Percentiles rank a stretch among this genome's conserved stretches.
Evolutionary conservation across 208 protist genomes (phyloP).

Genomic region (Trypanosoma cruzi): DNA sequence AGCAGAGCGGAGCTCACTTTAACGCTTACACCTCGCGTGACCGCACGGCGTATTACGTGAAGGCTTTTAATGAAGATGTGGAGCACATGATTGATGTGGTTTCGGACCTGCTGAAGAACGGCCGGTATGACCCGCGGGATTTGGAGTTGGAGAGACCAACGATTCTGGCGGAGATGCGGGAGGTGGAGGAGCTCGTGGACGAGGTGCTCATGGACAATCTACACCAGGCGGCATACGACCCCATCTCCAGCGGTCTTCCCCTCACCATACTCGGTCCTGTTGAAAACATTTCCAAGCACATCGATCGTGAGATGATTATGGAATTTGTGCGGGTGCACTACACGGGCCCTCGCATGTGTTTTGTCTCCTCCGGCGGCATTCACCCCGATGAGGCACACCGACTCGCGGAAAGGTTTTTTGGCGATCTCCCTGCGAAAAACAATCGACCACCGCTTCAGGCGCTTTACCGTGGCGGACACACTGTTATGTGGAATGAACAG

Average conservation of each 20-base stretch:
- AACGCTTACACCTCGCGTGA: conserved; percentile 99
- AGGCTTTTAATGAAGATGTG: conserved; percentile 95
- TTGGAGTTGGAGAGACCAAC: conserved; percentile 95
- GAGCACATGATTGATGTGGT: conserved; percentile 95
- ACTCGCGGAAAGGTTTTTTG: conserved; percentile 92
- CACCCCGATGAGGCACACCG: conserved; percentile 94
- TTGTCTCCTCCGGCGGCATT: conserved; percentile 96
- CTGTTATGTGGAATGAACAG: conserved; percentile 73
- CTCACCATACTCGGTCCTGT: conserved; percentile 98
- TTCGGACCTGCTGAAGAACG: conserved; percentile 96
- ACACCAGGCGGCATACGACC: conserved; percentile 95
- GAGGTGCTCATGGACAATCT: conserved; percentile 98
- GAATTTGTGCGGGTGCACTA: conserved; percentile 96
- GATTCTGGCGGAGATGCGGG: conserved; percentile 96
- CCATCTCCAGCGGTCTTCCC: conserved; percentile 86
- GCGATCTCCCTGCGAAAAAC: conserved; percentile 66
- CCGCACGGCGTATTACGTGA: conserved; percentile 97
- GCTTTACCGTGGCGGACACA: conserved; percentile 70
- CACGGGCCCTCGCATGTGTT: conserved; percentile 97
- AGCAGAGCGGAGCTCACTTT: conserved; percentile 97
- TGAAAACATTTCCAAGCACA: conserved; percentile 95
- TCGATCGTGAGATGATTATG: conserved; percentile 85
- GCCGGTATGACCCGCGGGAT: conserved; percentile 74
- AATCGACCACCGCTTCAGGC: conserved; percentile 57
- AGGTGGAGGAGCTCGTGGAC: conserved; percentile 94